Percentiles rank a stretch among this genome's conserved stretches.
phyloP scores from a whole-genome alignment of 2,329 filamentous ascomycete genomes.

The Alternaria gansuensis region DNA sequence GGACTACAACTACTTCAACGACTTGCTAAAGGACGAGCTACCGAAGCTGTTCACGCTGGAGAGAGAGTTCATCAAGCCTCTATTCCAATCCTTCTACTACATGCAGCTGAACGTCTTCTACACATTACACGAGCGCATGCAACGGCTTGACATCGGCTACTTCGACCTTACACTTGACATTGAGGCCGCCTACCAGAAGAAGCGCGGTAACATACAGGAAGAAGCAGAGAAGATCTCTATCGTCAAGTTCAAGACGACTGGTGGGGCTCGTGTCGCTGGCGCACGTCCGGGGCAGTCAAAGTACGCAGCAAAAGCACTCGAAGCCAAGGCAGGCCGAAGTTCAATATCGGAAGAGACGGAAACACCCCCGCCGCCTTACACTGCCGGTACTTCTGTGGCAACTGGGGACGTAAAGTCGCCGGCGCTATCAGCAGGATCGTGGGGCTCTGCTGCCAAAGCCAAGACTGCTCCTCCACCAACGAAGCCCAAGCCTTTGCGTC shows the following conservation, averaged over 20 bases:
- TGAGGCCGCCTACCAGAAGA: conserved; percentile 87
- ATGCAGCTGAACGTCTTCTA: conserved; percentile 99
- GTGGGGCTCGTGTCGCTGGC: conserved; percentile 59
- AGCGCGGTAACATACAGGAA: conserved; percentile 88
- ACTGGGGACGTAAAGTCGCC: conserved; percentile 38
- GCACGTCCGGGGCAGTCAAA: conserved; percentile 45
- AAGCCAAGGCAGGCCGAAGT: conserved; percentile 46
- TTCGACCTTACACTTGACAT: conserved; percentile 92
- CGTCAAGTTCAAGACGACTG: conserved; percentile 89
- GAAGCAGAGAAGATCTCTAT: conserved; percentile 84
- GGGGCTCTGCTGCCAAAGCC: conserved; percentile 57
- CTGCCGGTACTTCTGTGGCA: conserved; percentile 40
- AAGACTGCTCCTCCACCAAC: conserved; percentile 62
- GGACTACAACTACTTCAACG: conserved; percentile 98
- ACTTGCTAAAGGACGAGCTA: conserved; percentile 93
- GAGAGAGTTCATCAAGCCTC: conserved; percentile 91
- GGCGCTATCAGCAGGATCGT: conserved; percentile 48
- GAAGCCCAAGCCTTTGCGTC: conserved; percentile 72
- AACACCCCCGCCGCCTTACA: conserved; percentile 54
- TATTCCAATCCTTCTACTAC: conserved; percentile 99
- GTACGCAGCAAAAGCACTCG: conserved; percentile 53
- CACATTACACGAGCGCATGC: conserved; percentile 97
- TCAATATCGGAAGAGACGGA: conserved; percentile 48
- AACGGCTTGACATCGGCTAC: conserved; percentile 95
- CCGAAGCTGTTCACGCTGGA: conserved; percentile 91